These are phyloP conservation scores for Paradendryphiella salina DNA, from an alignment of 2,329 filamentous ascomycete genomes.

Conservation along the genomic window DNA sequence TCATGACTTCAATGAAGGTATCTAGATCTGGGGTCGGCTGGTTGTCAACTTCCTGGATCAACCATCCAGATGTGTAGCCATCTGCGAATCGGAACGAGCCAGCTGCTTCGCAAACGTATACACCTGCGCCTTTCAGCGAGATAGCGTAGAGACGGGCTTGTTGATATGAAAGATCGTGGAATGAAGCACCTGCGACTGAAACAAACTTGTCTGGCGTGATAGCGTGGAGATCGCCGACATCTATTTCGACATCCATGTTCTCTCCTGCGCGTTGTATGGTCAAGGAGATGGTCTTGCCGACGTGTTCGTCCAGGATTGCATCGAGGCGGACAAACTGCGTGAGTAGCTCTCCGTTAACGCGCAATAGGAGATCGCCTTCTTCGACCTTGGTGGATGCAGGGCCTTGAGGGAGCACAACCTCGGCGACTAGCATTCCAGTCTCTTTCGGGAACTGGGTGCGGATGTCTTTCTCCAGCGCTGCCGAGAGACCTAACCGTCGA, in stretches of 20 bases:
- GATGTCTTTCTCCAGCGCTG: constrained; percentile 83
- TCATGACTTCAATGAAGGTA: constrained; percentile 89
- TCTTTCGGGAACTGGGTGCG: constrained; percentile 85
- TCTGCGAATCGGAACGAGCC: constrained; percentile 93
- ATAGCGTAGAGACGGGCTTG: constrained; percentile 96
- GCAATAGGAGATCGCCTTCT: constrained; percentile 90
- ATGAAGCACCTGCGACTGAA: constrained; percentile 88
- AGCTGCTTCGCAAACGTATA: constrained; percentile 92
- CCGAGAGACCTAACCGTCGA: constrained; percentile 78
- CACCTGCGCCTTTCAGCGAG: constrained; percentile 72
- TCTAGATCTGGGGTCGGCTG: constrained; percentile 86
- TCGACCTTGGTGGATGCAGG: constrained; percentile 85
- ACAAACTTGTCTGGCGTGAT: constrained; percentile 97
- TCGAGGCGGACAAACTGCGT: constrained; percentile 93
- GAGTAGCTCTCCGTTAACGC: constrained; percentile 89
- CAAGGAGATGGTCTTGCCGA: constrained; percentile 75
- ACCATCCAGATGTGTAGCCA: constrained; percentile 86
- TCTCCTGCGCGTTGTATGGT: constrained; percentile 86
- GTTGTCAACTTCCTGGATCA: constrained; percentile 90
- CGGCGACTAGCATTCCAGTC: constrained; percentile 94
- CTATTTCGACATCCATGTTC: constrained; percentile 80
- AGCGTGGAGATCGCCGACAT: constrained; percentile 85
- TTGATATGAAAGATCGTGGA: constrained; percentile 96
- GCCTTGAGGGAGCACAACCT: constrained; percentile 89
- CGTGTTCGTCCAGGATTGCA: constrained; percentile 85